Base-by-base conservation (phyloP, 805 yeast genomes). In the Clavispora vitiphila region DNA sequence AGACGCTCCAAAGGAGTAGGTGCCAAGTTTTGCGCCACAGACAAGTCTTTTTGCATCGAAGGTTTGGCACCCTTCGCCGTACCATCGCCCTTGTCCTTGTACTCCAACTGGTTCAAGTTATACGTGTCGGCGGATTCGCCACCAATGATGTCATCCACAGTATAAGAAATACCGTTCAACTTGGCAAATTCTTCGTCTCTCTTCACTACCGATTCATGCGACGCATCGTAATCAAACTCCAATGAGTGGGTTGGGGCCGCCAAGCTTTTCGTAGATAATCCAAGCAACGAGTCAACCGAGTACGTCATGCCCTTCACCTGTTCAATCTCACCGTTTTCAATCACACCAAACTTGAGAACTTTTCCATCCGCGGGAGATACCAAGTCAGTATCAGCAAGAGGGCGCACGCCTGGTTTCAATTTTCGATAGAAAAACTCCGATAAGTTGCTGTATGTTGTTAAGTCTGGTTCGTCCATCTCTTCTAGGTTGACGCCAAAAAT, bases 301-400 rank as follows among this genome's bases (percentile, higher is more conserved):
- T 93, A 93, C 1, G 95, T 87, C 79, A 93, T 78, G 7, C 99
- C 99, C 66, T 93, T 93, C 31, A 93, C 98, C 62, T 91, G 98
- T 62, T 93, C 98, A 46, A 93, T 88, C 51, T 85, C 86, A 25
- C 96, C 96, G 51, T 83, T 76, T 40, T 78, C 80, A 30, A 86
- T 78, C 23, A 78, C 70, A 19, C 99, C 99, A 44, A 87, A 76
- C 54, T 87, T 90, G 44, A 93, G 68, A 14, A 93, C 83, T 49
- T 77, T 82, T 18, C 99, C 99, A 64, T 93, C 99, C 43, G 96
- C 81, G 3, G 99, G 99, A 26, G 93, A 82, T 8, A 83, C 93
- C 38, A 93, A 64, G 40, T 80, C 77, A 2, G 81, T 68, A 14
- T 74, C 73, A n/a, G 69, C 66, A 20, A 93, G 64, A 2, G 96